Conservation (phyloP, 1,284 basidiomycete species). For the Apiotrichum siamense region DNA sequence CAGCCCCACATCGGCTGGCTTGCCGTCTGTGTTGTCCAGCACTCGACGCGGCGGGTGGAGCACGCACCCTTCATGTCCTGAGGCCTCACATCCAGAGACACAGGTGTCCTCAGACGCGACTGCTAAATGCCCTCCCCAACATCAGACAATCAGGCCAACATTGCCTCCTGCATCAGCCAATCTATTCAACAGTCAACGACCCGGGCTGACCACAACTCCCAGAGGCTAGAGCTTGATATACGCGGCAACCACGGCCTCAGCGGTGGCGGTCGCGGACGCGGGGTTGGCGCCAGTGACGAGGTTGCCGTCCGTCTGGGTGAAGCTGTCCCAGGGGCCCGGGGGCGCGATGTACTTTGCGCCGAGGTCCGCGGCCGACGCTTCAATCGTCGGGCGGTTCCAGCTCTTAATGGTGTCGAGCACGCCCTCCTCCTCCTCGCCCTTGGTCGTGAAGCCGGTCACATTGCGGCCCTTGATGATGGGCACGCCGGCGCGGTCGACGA, state of each 20-base stretch:
- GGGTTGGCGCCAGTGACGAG: constrained; percentile 21
- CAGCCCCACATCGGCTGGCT: no score
- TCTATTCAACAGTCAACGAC: no score
- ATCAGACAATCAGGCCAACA: no score
- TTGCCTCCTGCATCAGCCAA: no score
- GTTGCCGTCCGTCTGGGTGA: constrained; percentile 14
- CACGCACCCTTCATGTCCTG: no score
- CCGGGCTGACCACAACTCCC: no score
- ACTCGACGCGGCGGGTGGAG: no score
- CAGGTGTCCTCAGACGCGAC: no score
- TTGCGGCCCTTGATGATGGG: constrained; percentile 14
- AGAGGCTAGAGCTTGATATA: constrained; percentile 11
- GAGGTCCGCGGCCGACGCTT: constrained; percentile 5
- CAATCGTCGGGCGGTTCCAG: constrained; percentile 17
- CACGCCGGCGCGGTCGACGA: neutral
- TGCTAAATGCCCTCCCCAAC: no score
- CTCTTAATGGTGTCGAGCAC: constrained; percentile 15
- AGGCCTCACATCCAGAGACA: no score
- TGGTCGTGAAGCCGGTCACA: constrained; percentile 19
- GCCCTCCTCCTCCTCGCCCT: constrained; percentile 18
- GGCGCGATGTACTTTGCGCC: constrained; percentile 15
- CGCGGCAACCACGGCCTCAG: constrained; percentile 13
- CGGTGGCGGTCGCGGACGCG: constrained; percentile 9
- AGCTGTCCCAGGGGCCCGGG: constrained; percentile 14
- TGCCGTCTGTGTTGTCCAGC: no score